phyloP scores from a whole-genome alignment of 176 grass and related monocot species.

The Pontederia crassipes region DNA sequence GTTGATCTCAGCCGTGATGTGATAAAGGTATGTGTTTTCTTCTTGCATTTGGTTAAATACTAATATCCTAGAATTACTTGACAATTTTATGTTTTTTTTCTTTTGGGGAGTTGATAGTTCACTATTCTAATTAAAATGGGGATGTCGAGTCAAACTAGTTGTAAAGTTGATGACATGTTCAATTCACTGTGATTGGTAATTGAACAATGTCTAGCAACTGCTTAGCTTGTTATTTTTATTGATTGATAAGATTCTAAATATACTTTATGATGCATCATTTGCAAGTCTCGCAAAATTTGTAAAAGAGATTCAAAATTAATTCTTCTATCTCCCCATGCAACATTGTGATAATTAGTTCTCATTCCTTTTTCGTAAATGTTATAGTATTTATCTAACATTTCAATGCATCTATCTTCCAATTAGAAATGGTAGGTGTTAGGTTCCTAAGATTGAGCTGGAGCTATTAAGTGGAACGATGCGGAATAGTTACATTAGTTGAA shows the following conservation, averaged over 20 bases:
- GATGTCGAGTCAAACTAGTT: no score
- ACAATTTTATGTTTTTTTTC: not conserved
- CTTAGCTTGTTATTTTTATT: no score
- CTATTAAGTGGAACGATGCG: constrained; percentile 73
- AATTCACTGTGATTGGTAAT: no score
- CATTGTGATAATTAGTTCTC: not conserved
- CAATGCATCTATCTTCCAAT: constrained; percentile 27
- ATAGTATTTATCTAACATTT: not conserved
- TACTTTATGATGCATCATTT: no score
- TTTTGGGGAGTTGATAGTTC: no score
- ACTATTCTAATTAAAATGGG: no score
- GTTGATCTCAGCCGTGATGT: constrained; percentile 90
- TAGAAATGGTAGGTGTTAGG: constrained; percentile 63
- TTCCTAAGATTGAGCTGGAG: constrained; percentile 94
- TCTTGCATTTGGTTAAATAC: not conserved
- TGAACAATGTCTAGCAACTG: no score
- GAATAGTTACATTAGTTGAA: constrained; percentile 89
- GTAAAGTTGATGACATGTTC: no score
- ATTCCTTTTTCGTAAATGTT: not conserved
- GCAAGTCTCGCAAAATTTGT: no score
- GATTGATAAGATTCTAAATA: no score
- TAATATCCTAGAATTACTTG: not conserved
- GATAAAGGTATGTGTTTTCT: constrained; percentile 62
- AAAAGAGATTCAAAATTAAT: no score
- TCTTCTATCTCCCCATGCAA: no score